phyloP scores from a whole-genome alignment of 305 asterid species.

The Fraxinus velutina region DNA sequence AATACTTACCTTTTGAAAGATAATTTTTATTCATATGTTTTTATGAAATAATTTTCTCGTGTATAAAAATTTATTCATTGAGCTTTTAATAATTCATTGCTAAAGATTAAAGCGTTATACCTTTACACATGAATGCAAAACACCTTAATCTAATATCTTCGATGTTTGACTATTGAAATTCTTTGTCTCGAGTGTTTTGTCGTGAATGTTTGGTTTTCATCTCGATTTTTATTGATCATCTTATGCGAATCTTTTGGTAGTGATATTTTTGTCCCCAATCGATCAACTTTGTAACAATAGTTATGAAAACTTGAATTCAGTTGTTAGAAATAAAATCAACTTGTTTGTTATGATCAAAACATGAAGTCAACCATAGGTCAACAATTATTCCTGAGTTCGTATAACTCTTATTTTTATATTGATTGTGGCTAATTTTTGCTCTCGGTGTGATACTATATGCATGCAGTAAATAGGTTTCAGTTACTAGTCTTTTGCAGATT shows the following conservation, averaged over 20 bases:
- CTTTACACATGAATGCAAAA: not conserved
- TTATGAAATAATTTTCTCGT: not conserved
- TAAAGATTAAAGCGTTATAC: not conserved
- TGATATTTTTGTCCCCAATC: not conserved
- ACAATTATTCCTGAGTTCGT: not conserved
- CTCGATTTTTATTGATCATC: not conserved
- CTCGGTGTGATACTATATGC: not conserved
- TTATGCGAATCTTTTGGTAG: not conserved
- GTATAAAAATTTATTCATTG: not conserved
- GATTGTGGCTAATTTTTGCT: not conserved
- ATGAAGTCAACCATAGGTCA: not conserved
- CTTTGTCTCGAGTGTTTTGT: not conserved
- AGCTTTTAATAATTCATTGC: no score
- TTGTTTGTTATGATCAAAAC: not conserved
- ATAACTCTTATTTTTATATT: not conserved
- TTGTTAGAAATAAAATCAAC: not conserved
- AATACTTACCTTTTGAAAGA: not conserved
- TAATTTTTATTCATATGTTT: no score
- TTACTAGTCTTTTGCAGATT: not conserved
- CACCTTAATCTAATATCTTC: not conserved
- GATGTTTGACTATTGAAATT: not conserved
- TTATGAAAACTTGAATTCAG: not conserved
- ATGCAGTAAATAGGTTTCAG: not conserved
- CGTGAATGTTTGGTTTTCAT: not conserved
- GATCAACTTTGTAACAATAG: not conserved